Base-by-base conservation (phyloP, 805 yeast species). In the Hanseniaspora pseudoguilliermondii region DNA sequence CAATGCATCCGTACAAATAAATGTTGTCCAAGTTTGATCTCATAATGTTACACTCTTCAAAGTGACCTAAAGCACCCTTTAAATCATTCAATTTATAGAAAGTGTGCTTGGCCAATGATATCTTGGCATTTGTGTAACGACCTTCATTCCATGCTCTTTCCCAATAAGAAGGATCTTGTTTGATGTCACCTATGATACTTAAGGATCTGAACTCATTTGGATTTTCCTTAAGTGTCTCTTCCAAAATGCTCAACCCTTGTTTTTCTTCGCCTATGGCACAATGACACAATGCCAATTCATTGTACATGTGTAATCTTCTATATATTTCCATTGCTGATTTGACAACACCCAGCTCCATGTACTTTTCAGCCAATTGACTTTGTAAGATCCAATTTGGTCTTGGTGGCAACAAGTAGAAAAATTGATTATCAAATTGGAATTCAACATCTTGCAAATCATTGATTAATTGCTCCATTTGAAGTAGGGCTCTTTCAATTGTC, bases 1-100 rank as follows among this genome's bases (percentile, higher is more conserved):
- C 96, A 55, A 90, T 73, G 65, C 96, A 87, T 6, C 97, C 97
- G 64, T 90, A 89, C 63, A 89, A 80, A 66, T 82, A 91, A 95
- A 97, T 89, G 38, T 91, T 84, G 20, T 84, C 86, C 61, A 78
- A 81, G 62, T 78, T 79, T 29, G 81, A 80, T 23, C 76, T 71
- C 58, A 91, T 72, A 9, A 53, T 46, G 27, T 53, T 53, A 15
- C 93, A 82, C 40, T 89, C 95, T 61, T 79, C 78, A 70, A 88
- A 76, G 65, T 88, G 88, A 40, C 69, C 69, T 56, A 87, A 75
- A 0, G 89, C 84, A 32, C 69, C 61, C 8, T 65, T 72, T 18
- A 81, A 62, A 59, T 86, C 76, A 57, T 79, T 76, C 15, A 70
- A 64, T 11, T 76, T 61, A 48, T 70, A 71, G 68, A 83, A 84